Percentiles rank a stretch among this genome's conserved stretches.
Evolutionary conservation across 257 asterid species (phyloP).

Genomic region (Solanum etuberosum): DNA sequence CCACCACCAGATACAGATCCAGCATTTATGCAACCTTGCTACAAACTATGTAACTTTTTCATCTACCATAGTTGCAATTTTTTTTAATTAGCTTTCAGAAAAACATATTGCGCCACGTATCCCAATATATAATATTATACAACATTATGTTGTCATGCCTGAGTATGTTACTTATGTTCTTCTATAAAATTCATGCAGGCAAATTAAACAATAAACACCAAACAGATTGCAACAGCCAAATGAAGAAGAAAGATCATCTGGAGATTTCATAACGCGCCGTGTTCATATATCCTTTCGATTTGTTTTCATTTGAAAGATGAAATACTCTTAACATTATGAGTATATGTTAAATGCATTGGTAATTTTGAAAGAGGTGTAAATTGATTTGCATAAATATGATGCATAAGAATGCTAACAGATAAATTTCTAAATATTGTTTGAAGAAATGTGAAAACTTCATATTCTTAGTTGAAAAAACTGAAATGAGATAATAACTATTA

Average conservation of each 20-base stretch:
- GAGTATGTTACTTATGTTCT: not conserved
- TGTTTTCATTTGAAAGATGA: not conserved
- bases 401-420: not conserved
- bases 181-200: conserved; percentile 37
- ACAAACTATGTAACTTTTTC: conserved; percentile 48
- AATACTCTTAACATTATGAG: not conserved
- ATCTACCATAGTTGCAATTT: not conserved
- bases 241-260: not conserved
- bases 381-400: not conserved
- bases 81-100: not conserved
- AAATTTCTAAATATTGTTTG: not conserved
- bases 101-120: not conserved
- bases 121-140: not conserved
- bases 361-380: not conserved
- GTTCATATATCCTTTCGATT: not conserved
- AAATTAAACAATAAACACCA: conserved; percentile 35
- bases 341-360: not conserved
- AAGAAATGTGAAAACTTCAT: not conserved
- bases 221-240: conserved; percentile 26
- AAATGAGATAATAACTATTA: not conserved
- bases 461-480: not conserved
- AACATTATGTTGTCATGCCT: not conserved
- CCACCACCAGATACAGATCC: conserved; percentile 55
- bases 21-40: conserved; percentile 72
- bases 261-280: not conserved